Evolutionary conservation across 352 stramenopile species (phyloP).

Genomic region (Bremia lactucae): DNA sequence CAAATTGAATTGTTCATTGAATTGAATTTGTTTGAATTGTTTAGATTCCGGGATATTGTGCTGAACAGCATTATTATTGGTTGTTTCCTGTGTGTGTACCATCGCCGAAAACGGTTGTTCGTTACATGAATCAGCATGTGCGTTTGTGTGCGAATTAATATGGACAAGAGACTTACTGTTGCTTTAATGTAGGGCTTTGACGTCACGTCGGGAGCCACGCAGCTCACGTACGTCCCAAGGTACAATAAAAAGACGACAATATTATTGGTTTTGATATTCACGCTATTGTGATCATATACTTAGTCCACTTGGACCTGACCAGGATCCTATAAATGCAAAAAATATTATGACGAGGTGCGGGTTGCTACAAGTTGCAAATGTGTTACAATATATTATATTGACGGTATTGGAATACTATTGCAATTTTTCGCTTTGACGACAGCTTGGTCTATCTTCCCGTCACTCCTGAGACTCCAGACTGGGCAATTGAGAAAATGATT

Average conservation of each 20-base stretch:
- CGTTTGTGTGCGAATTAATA: neutral
- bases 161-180: neutral
- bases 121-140: constrained; percentile 69
- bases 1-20: too few relatives aligned
- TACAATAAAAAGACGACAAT: constrained; percentile 7
- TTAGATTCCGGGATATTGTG: constrained; percentile 52
- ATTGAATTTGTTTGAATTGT: neutral
- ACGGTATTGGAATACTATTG: neutral
- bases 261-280: neutral
- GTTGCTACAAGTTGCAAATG: too few relatives aligned
- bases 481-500: constrained; percentile 73
- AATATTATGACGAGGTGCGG: constrained; percentile 69
- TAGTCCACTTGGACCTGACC: constrained; percentile 33
- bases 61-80: constrained; percentile 73
- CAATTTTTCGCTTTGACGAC: neutral
- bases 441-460: constrained; percentile 74
- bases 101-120: constrained; percentile 35
- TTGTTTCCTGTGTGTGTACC: constrained; percentile 67
- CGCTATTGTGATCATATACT: neutral
- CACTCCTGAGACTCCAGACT: constrained; percentile 63
- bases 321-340: constrained; percentile 57
- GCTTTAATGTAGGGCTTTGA: constrained; percentile 48
- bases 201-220: constrained; percentile 64
- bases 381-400: too few relatives aligned
- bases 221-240: constrained; percentile 61